These are phyloP conservation scores for Pseudophaeomoniella oleicola DNA, from an alignment of 2,329 filamentous ascomycete species.

Conservation along the genomic window DNA sequence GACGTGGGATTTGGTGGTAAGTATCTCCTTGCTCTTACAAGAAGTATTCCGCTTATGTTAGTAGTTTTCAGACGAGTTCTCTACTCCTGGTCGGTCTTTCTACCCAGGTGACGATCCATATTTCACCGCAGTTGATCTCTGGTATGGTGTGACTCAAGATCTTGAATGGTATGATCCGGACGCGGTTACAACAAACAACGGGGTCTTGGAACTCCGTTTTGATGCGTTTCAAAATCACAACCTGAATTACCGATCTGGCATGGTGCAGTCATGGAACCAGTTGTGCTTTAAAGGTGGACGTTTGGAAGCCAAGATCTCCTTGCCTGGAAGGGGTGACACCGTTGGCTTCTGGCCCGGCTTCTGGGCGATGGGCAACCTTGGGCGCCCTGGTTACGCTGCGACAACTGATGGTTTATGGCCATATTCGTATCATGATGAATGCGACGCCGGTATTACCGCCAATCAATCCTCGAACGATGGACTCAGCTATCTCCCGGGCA, in stretches of 20 bases:
- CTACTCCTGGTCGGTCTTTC: slow-evolving; percentile 51
- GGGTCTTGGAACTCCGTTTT: slow-evolving; percentile 49
- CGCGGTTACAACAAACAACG: slow-evolving; percentile 46
- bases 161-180: slow-evolving; percentile 61
- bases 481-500: slow-evolving; percentile 52
- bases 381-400: slow-evolving; percentile 51
- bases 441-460: slow-evolving; percentile 55
- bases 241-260: slow-evolving; percentile 55
- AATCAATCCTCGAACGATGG: slow-evolving; percentile 58
- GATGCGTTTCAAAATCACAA: slow-evolving; percentile 51
- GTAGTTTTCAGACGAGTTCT: slow-evolving; percentile 59
- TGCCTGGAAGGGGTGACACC: slow-evolving; percentile 52
- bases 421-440: slow-evolving; percentile 55
- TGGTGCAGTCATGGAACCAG: slow-evolving; percentile 62
- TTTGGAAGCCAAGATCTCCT: slow-evolving; percentile 54
- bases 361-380: slow-evolving; percentile 63
- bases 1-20: slow-evolving; percentile 46
- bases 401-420: slow-evolving; percentile 63
- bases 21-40: slow-evolving; percentile 9
- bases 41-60: background rate
- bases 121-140: slow-evolving; percentile 53
- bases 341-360: slow-evolving; percentile 63
- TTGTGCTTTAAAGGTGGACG: slow-evolving; percentile 59
- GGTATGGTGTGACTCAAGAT: slow-evolving; percentile 59
- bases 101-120: slow-evolving; percentile 57